Evolutionary conservation across 2,329 filamentous ascomycete species (phyloP).

Genomic region (Cercospora berteroae): DNA sequence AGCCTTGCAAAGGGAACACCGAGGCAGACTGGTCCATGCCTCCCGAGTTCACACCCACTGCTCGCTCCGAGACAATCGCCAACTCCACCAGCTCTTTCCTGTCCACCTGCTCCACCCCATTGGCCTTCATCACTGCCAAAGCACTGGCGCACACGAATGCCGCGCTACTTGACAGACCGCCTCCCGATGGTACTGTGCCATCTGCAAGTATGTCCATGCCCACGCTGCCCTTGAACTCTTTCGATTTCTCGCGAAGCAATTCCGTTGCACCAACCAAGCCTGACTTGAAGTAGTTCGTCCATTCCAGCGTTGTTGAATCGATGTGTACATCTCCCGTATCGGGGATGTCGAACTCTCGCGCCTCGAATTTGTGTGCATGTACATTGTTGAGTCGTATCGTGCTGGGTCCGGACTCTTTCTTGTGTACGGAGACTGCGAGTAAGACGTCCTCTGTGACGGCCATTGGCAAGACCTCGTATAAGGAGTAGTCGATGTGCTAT

Average conservation of each 20-base stretch:
- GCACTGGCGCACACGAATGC: conserved; percentile 90
- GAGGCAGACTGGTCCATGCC: conserved; percentile 98
- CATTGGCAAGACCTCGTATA: conserved; percentile 95
- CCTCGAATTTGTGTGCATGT: conserved; percentile 69
- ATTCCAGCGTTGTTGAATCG: conserved; percentile 81
- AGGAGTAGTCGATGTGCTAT: conserved; percentile 91
- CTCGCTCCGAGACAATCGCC: conserved; percentile 89
- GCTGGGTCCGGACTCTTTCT: conserved; percentile 55
- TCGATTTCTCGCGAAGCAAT: conserved; percentile 67
- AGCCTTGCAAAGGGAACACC: conserved; percentile 83
- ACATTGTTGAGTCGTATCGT: conserved; percentile 77
- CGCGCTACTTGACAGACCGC: conserved; percentile 88
- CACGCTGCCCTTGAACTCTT: conserved; percentile 60
- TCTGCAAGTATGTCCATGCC: conserved; percentile 89
- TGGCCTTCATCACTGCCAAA: conserved; percentile 81
- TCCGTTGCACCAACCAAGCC: conserved; percentile 79
- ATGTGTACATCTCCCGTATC: conserved; percentile 59
- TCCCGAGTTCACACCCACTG: conserved; percentile 93
- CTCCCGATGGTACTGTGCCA: conserved; percentile 86
- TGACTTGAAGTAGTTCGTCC: conserved; percentile 98
- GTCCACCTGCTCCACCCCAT: conserved; percentile 73
- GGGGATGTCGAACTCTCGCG: conserved; percentile 71
- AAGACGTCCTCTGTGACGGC: conserved; percentile 89
- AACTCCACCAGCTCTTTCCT: conserved; percentile 91
- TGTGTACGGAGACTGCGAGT: conserved; percentile 68